Evolutionary conservation across 441 rosid species (phyloP), one percentile per base, ranked within the genome.

Genomic region (Omphalea diandra): DNA sequence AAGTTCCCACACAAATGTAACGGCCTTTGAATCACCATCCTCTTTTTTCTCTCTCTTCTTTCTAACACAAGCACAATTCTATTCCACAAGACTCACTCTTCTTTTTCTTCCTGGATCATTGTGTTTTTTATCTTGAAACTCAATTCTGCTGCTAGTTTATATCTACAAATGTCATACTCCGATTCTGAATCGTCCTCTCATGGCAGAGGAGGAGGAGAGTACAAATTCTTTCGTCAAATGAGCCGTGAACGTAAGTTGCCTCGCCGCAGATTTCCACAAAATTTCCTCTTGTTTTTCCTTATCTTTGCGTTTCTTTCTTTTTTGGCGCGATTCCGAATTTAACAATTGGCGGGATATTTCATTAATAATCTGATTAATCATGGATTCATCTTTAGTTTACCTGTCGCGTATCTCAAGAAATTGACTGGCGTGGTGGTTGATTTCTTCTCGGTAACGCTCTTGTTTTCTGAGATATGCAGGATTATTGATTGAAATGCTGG

Each of bases 401-500:
- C 15, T 26, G 24, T 8, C 3, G 56, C 14, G 18, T 46, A n/a
- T 52, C 7, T 35, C 49, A 43, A 7, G 47, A 61, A 29, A 52
- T 71, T 63, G n/a, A 54, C 27, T 62, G 40, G 20, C 17, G 26
- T 47, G 15, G 18, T 44, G 22, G 54, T 12, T 7, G 5, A 32
- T 44, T 44, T 63, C 32, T 18, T 41, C 9, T 44, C 27, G 15
- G 2, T 12, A 3, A 27, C 22, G 20, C 17, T 22, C 36, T 44
- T 46, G 20, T 20, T 47, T 52, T 52, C 8, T 58, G 65, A 38
- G 14, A 8, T 26, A 57, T 50, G 33, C 73, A 94, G 98, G 99
- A 41, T 75, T 94, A 73, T 77, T 94, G 72, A 49, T 81, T 59
- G 97, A 94, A 68, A 90, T 94, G 99, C 93, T 94, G 57, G 98